Evolutionary conservation across 106 monocot species (phyloP).

Genomic region (Acanthochlamys bracteata): DNA sequence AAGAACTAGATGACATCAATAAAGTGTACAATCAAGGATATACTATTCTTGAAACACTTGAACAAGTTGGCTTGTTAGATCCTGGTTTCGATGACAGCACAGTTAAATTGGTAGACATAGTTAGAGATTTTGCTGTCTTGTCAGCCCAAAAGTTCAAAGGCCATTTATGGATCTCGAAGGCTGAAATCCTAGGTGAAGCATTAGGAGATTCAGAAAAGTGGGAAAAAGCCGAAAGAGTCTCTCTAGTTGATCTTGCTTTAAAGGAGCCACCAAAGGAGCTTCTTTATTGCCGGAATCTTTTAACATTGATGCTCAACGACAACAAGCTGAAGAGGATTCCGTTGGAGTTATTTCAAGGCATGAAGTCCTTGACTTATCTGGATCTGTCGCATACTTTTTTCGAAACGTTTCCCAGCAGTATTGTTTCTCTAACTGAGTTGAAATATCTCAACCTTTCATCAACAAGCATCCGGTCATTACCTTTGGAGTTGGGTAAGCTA

Average conservation of each 20-base stretch:
- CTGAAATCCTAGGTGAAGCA: background rate
- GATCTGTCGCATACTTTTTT: conserved; percentile 13
- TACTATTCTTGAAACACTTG: background rate
- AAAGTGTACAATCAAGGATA: background rate
- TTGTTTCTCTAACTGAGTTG: conserved; percentile 4
- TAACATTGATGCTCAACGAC: conserved; percentile 1
- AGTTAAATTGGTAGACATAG: conserved; percentile 14
- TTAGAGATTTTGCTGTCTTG: conserved; percentile 14
- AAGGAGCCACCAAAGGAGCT: background rate
- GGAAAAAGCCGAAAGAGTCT: background rate
- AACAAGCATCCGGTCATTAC: conserved; percentile 10
- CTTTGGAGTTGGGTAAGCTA: background rate
- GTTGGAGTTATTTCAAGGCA: background rate
- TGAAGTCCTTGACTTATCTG: conserved; percentile 9
- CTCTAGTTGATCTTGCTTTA: background rate
- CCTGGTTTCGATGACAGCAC: background rate
- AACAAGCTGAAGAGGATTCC: background rate
- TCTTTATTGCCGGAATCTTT: background rate
- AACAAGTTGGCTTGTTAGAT: conserved; percentile 9
- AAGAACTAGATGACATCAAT: background rate
- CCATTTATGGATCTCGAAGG: background rate
- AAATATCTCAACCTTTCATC: conserved; percentile 15
- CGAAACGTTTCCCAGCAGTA: conserved; percentile 1
- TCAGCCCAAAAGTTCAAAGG: conserved; percentile 2
- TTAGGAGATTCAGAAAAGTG: background rate